Percentiles rank a stretch among this genome's conserved stretches.
Conservation (phyloP, 148 eudicot genomes). For the Bassia scoparia region DNA sequence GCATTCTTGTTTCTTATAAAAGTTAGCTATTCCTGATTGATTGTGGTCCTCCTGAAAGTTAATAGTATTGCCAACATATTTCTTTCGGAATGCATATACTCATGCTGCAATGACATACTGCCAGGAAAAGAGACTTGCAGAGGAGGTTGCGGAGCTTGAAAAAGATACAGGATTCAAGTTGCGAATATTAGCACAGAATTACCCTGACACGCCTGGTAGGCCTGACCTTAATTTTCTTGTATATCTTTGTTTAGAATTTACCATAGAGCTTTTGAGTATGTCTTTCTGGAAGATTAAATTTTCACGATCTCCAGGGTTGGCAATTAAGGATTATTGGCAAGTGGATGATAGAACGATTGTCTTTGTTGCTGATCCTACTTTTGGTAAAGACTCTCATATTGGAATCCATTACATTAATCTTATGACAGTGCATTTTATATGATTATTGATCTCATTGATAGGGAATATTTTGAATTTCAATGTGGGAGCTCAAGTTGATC, state of each 20-base stretch:
- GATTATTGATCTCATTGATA: constrained; percentile 18
- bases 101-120: neutral
- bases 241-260: neutral
- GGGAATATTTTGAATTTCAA: constrained; percentile 90
- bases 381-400: constrained; percentile 41
- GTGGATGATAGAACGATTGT: constrained; percentile 91
- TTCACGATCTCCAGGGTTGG: constrained; percentile 53
- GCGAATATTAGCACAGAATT: constrained; percentile 91
- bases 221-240: neutral
- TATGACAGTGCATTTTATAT: neutral
- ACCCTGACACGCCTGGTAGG: constrained; percentile 93
- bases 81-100: neutral
- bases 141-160: constrained; percentile 66
- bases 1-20: neutral
- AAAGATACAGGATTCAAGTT: constrained; percentile 84
- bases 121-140: constrained; percentile 73
- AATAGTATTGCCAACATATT: neutral
- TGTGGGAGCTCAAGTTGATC: constrained; percentile 74
- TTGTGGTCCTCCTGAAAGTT: neutral
- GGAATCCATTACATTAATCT: neutral
- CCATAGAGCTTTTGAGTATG: neutral
- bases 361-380: constrained; percentile 95
- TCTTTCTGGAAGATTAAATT: neutral
- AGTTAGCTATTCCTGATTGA: neutral
- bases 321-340: constrained; percentile 87